These are phyloP conservation scores for Trichocladium antarcticum DNA, from an alignment of 495 filamentous ascomycete genomes.

Conservation along the genomic window DNA sequence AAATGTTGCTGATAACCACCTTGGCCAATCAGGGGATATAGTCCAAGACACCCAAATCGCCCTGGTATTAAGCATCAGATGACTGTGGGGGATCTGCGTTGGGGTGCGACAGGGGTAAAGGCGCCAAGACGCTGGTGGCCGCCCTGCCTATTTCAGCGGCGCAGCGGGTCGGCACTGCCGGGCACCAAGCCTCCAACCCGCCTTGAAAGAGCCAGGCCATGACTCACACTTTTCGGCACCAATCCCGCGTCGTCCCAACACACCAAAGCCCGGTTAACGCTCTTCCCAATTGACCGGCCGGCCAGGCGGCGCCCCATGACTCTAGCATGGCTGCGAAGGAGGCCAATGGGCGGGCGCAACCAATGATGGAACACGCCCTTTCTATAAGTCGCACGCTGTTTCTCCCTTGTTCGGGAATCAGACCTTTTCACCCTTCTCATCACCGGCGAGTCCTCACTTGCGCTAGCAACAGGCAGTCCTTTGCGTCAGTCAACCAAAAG, in stretches of 20 bases:
- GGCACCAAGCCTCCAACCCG: no score
- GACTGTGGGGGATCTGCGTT: conserved; percentile 6
- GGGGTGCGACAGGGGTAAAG: background rate
- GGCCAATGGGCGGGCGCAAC: background rate
- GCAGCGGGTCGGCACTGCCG: background rate
- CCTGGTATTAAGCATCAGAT: background rate
- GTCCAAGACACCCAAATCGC: background rate
- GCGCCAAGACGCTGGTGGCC: background rate
- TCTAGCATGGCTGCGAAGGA: background rate
- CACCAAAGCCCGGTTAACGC: background rate
- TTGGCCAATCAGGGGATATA: background rate
- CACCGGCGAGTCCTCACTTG: conserved; percentile 5
- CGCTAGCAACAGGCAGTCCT: background rate
- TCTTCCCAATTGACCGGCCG: background rate
- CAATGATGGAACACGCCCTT: background rate
- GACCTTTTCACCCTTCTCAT: conserved; percentile 1
- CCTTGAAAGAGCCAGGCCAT: background rate
- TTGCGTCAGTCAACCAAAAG: background rate
- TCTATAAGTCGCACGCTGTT: background rate
- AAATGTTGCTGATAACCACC: background rate
- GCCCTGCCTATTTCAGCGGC: conserved; percentile 1
- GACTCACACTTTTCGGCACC: conserved; percentile 1
- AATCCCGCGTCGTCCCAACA: background rate
- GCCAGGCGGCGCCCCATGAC: background rate
- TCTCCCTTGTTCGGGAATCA: conserved; percentile 1